Evolutionary conservation across 208 protist species (phyloP), one percentile per base, ranked within the genome.

Genomic region (Leishmania martiniquensis): DNA sequence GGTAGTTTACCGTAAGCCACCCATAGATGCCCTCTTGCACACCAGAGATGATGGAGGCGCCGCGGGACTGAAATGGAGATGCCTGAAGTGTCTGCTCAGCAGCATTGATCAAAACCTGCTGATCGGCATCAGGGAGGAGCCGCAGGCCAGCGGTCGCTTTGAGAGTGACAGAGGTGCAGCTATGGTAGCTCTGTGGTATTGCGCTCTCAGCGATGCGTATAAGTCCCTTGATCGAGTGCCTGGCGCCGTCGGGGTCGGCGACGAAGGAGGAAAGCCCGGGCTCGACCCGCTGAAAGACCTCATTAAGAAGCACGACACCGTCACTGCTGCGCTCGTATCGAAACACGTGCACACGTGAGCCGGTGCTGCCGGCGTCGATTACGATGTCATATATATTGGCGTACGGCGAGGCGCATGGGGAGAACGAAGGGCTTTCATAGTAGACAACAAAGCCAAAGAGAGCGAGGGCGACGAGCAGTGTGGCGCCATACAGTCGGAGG

Each of bases 1-100:
- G 76, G 65, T 94, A 96, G 72, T 96, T 95, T n/a, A 97, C 86
- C 9, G 92, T 94, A 7, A 97, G 75, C 93, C 94, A 97, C 22
- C 84, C 89, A 71, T 86, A 93, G 6, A 92, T 75, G 47, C 89
- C 94, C 78, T 97, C 94, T 47, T 95, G 91, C 9, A 68, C 79
- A 12, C 92, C 94, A 34, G 80, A 77, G 47, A 95, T 92, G 63
- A 95, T 81, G 47, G 81, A 75, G 44, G 83, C 87, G 2, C 81
- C 81, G 32, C 86, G 77, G 49, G 75, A 84, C 52, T 45, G 59
- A 69, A 93, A 80, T 52, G 86, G 74, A n/a, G 75, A 84, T 32
- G 37, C 57, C 4, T 51, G 15, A 17, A 95, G 71, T 1, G 81
- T 34, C 44, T 47, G 49, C 20, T 71, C 32, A 7, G 88, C 85